phyloP scores from a whole-genome alignment of 2,329 filamentous ascomycete genomes.

The Aspergillus sp. region DNA sequence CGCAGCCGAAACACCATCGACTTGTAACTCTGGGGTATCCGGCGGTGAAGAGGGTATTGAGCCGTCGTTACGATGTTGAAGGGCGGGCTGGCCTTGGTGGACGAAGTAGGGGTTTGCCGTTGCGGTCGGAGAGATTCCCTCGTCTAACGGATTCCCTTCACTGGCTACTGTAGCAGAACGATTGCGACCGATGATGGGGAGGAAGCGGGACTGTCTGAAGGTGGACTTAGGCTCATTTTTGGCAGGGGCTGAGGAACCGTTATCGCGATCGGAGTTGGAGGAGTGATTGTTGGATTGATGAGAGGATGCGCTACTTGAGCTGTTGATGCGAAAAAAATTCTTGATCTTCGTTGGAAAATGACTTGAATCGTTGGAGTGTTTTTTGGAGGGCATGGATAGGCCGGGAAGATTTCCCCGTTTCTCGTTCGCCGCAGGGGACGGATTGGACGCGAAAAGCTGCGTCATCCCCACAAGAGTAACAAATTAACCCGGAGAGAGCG shows the following conservation, averaged over 20 bases:
- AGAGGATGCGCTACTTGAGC: conserved; percentile 48
- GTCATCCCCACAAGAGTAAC: conserved; percentile 35
- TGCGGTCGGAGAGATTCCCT: conserved; percentile 85
- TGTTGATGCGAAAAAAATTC: conserved; percentile 69
- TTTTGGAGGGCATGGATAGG: conserved; percentile 46
- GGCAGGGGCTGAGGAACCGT: conserved; percentile 45
- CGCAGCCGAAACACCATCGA: conserved; percentile 65
- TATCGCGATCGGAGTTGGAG: conserved; percentile 33
- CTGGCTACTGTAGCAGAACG: conserved; percentile 88
- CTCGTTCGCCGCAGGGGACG: conserved; percentile 44
- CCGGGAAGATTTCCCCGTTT: conserved; percentile 48
- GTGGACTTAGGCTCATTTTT: conserved; percentile 65
- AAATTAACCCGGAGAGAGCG: neutral
- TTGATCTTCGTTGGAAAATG: conserved; percentile 65
- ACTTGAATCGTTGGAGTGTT: conserved; percentile 42
- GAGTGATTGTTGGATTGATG: conserved; percentile 29
- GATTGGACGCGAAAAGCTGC: conserved; percentile 43
- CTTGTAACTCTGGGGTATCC: conserved; percentile 78
- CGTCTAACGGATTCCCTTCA: conserved; percentile 87
- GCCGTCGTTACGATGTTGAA: conserved; percentile 92
- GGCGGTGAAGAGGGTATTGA: conserved; percentile 91
- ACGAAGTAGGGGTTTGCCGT: conserved; percentile 96
- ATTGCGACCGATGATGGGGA: conserved; percentile 82
- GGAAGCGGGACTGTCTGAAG: conserved; percentile 84
- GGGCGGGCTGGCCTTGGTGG: conserved; percentile 88